Conservation (phyloP, 352 stramenopile genomes). For the Phytophthora pistaciae region DNA sequence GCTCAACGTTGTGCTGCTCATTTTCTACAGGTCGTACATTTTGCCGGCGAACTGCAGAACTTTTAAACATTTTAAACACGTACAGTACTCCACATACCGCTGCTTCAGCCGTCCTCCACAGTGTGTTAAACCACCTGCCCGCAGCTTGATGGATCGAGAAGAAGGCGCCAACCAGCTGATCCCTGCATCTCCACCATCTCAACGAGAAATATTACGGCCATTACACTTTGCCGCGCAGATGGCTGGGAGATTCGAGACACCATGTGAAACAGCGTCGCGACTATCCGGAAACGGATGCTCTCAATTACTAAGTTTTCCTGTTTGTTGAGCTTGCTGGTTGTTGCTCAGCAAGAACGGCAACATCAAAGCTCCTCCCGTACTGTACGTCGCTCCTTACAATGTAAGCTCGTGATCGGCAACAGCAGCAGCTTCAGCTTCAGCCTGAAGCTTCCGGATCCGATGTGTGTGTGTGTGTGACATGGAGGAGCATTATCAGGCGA, state of each 20-base stretch:
- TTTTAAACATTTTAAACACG: no score
- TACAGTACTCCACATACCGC: no score
- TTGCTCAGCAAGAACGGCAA: background rate
- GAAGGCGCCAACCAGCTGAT: slow-evolving; percentile 11
- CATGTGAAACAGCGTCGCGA: slow-evolving; percentile 20
- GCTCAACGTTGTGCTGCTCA: no score
- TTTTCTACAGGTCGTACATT: no score
- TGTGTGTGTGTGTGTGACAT: slow-evolving; percentile 15
- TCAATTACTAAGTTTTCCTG: background rate
- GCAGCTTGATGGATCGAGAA: slow-evolving; percentile 12
- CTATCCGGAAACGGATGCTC: slow-evolving; percentile 1
- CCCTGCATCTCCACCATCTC: slow-evolving; percentile 36
- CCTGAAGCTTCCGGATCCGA: slow-evolving; percentile 11
- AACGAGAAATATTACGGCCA: slow-evolving; percentile 10
- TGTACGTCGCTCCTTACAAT: background rate
- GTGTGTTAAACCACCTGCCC: slow-evolving; percentile 11
- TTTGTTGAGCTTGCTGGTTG: background rate
- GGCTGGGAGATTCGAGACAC: slow-evolving; percentile 15
- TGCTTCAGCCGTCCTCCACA: background rate
- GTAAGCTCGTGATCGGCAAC: background rate
- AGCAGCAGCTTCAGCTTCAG: slow-evolving; percentile 5
- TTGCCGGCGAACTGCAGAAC: no score
- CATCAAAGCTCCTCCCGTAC: background rate
- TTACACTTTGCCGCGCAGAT: slow-evolving; percentile 3
- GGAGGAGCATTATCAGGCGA: slow-evolving; percentile 30